phyloP scores from a whole-genome alignment of 75 land plant genomes.

The Pinus tabuliformis region DNA sequence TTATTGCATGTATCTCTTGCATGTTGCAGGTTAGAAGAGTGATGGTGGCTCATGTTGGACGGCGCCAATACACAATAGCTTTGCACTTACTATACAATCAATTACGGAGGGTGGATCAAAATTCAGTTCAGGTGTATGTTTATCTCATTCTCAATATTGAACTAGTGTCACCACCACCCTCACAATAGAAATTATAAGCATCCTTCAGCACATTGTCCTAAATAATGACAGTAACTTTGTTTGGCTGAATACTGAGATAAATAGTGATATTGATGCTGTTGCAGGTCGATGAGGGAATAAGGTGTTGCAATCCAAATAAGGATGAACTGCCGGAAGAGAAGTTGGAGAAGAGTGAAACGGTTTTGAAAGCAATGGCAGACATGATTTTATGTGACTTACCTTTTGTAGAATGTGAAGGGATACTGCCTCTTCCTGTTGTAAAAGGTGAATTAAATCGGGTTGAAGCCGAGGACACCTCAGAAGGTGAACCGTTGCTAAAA shows the following conservation, averaged over 20 bases:
- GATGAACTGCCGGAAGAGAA: not conserved
- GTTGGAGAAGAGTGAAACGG: slow-evolving; percentile 1
- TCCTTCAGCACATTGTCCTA: too few species aligned
- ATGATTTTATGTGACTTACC: not conserved
- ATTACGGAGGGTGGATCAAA: not conserved
- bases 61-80: slow-evolving; percentile 7
- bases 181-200: too few species aligned
- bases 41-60: slow-evolving; percentile 6
- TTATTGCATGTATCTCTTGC: slow-evolving; percentile 2
- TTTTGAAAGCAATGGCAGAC: not conserved
- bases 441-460: not conserved
- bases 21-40: slow-evolving; percentile 4
- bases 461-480: slow-evolving; percentile 1
- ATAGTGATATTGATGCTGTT: not conserved
- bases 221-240: not conserved
- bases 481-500: slow-evolving; percentile 1
- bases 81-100: slow-evolving; percentile 4
- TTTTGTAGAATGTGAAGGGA: slow-evolving; percentile 8
- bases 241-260: not conserved
- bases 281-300: not conserved
- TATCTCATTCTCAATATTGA: not conserved
- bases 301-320: not conserved
- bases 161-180: not conserved
- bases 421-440: not conserved
- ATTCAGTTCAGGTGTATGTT: not conserved